Base-by-base conservation (phyloP, 208 protist species). In the Trypanosoma scelopori region DNA sequence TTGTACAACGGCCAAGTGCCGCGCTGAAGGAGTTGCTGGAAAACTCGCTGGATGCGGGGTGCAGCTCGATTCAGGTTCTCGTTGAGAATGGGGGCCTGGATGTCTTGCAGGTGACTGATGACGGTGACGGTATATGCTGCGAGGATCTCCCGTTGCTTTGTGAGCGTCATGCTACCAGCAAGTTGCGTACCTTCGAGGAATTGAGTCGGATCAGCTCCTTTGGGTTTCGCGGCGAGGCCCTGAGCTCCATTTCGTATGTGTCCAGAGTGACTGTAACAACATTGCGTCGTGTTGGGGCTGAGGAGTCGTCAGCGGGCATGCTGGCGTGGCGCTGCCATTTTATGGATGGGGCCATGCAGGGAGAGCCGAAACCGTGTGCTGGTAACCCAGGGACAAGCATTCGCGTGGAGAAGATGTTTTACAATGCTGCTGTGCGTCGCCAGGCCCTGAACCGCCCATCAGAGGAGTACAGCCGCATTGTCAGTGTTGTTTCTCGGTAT, bases 21-120 rank as follows among this genome's bases (percentile, higher is more conserved):
- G 98, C 98, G 9, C 74, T 99, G 25, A 99, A 99, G 78, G 98
- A 99, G 75, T 68, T 99, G 39, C 66, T 99, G 16, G 98, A 99
- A 76, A 99, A 99, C 80, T 68, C 80, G 18, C 81, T 99, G 23
- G 98, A 99, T 74, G 98, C 98, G 5, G 89, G 89, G 30, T 77
- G 92, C 27, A 96, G 87, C 0, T 75, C 48, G 7, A 94, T 99
- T 16, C 88, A 87, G 16, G 80, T 99, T 12, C 62, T 80, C 12
- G 79, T 91, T 15, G 89, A 89, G 58, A 82, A 92, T 22, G 98
- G 97, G 48, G 98, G 98, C 5, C 66, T 99, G 2, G 98, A 98
- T 51, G 53, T 97, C 27, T 61, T 99, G 43, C 92, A 99, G 74
- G 98, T 99, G 47, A 78, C 74, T 37, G 98, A 99, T 69, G 98